Percentiles rank a stretch among this genome's conserved stretches.
These are phyloP conservation scores for Lithospermum erythrorhizon DNA, from an alignment of 257 asterid species.

Conservation along the genomic window DNA sequence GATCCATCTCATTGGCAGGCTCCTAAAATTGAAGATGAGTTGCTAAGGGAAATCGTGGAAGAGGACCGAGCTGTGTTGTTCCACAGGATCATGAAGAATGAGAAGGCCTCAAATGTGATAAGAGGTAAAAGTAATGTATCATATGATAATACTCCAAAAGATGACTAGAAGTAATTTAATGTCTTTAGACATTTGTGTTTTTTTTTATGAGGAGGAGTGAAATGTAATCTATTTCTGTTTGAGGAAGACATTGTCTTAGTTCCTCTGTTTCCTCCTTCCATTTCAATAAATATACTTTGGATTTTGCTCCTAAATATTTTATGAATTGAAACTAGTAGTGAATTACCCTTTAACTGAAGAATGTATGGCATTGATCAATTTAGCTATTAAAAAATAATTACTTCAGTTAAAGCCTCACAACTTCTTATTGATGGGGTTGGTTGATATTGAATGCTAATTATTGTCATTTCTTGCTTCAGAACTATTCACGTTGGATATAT, in stretches of 20 bases:
- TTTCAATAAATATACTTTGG: neutral
- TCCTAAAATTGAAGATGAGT: slow-evolving; percentile 77
- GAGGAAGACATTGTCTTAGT: neutral
- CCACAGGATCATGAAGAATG: slow-evolving; percentile 86
- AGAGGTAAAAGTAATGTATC: slow-evolving; percentile 37
- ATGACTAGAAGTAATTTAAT: neutral
- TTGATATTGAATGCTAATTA: too few relatives aligned
- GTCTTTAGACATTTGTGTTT: too few relatives aligned
- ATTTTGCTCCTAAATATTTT: neutral
- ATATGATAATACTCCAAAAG: slow-evolving; percentile 1
- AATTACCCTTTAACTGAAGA: neutral
- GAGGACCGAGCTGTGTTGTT: slow-evolving; percentile 85
- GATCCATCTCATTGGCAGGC: slow-evolving; percentile 99
- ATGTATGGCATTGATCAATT: too few relatives aligned
- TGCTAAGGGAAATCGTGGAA: slow-evolving; percentile 87
- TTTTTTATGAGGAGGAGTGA: too few relatives aligned
- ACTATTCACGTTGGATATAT: too few relatives aligned
- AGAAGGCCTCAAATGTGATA: slow-evolving; percentile 82
- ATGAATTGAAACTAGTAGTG: neutral
- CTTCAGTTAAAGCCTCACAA: too few relatives aligned
- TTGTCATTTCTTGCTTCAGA: too few relatives aligned
- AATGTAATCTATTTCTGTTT: neutral
- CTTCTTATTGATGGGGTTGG: too few relatives aligned
- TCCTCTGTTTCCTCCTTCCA: neutral
- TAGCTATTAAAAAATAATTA: too few relatives aligned